phyloP scores from a whole-genome alignment of 371 early-diverging fungal genomes.

The Zancudomyces culisetae region DNA sequence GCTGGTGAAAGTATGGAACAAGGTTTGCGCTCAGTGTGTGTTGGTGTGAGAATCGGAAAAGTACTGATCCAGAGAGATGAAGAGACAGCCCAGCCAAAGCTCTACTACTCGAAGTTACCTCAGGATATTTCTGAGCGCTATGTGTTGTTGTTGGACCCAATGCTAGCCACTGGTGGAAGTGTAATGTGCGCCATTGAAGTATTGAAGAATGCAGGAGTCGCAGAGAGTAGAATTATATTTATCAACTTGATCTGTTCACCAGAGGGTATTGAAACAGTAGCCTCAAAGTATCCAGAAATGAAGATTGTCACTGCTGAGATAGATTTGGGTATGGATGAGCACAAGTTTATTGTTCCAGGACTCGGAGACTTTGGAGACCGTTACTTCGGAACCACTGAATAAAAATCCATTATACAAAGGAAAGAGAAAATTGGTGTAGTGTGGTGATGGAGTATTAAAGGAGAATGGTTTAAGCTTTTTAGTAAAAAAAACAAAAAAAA shows the following conservation, averaged over 20 bases:
- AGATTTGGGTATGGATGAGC: conserved; percentile 60
- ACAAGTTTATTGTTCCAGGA: conserved; percentile 81
- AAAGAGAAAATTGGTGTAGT: too few species aligned
- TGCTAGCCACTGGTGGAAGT: conserved; percentile 92
- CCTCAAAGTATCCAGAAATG: conserved; percentile 48
- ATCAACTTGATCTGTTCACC: conserved; percentile 63
- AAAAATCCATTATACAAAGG: too few species aligned
- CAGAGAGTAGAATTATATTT: conserved; percentile 66
- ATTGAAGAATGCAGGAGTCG: conserved; percentile 63
- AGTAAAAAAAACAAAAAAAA: not conserved
- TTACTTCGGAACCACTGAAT: conserved; percentile 37
- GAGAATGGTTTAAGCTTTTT: not conserved
- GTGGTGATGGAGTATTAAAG: not conserved
- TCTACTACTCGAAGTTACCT: conserved; percentile 77
- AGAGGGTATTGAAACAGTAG: conserved; percentile 62
- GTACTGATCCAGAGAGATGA: conserved; percentile 89
- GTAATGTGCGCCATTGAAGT: conserved; percentile 82
- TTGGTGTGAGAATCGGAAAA: conserved; percentile 80
- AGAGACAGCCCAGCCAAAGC: conserved; percentile 71
- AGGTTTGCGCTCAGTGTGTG: conserved; percentile 76
- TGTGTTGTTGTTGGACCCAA: conserved; percentile 76
- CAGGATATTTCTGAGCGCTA: conserved; percentile 66
- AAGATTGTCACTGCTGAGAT: conserved; percentile 72
- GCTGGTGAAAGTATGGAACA: conserved; percentile 89
- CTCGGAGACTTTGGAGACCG: conserved; percentile 83